phyloP scores from a whole-genome alignment of 2,329 filamentous ascomycete species.

The Claviceps citrina region DNA sequence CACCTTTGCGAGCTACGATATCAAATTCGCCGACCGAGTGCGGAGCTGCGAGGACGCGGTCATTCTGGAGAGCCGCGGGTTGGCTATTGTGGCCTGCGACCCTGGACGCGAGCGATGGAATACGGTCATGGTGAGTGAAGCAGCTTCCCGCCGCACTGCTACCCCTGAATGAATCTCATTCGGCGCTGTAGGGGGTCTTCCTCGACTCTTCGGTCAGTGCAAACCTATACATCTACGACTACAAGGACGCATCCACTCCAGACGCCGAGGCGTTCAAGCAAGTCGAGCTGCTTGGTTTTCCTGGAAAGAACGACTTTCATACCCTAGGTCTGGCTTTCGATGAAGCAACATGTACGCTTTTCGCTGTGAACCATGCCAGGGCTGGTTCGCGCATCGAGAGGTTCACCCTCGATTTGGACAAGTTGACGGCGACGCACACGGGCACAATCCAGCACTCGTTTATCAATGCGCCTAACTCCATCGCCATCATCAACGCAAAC shows the following conservation, averaged over 20 bases:
- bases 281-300: slow-evolving; percentile 12
- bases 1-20: slow-evolving; percentile 11
- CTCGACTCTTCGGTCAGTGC: slow-evolving; percentile 11
- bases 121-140: slow-evolving; percentile 23
- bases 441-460: slow-evolving; percentile 23
- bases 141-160: background rate
- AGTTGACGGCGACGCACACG: slow-evolving; percentile 19
- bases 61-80: slow-evolving; percentile 19
- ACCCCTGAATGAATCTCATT: background rate
- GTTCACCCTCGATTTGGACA: slow-evolving; percentile 21
- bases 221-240: slow-evolving; percentile 23
- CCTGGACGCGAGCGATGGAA: slow-evolving; percentile 25
- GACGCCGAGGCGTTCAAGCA: slow-evolving; percentile 10
- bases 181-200: slow-evolving; percentile 16
- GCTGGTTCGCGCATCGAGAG: slow-evolving; percentile 22
- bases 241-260: slow-evolving; percentile 10
- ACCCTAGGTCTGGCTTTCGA: slow-evolving; percentile 25
- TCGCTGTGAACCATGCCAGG: slow-evolving; percentile 22
- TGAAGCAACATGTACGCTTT: slow-evolving; percentile 18
- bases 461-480: slow-evolving; percentile 24
- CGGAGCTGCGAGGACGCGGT: slow-evolving; percentile 26
- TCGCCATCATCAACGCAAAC: slow-evolving; percentile 18
- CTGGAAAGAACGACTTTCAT: slow-evolving; percentile 21
- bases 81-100: slow-evolving; percentile 25
- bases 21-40: slow-evolving; percentile 23